Base-by-base conservation (phyloP, 768 basidiomycete species). In the Gyrodon lividus region DNA sequence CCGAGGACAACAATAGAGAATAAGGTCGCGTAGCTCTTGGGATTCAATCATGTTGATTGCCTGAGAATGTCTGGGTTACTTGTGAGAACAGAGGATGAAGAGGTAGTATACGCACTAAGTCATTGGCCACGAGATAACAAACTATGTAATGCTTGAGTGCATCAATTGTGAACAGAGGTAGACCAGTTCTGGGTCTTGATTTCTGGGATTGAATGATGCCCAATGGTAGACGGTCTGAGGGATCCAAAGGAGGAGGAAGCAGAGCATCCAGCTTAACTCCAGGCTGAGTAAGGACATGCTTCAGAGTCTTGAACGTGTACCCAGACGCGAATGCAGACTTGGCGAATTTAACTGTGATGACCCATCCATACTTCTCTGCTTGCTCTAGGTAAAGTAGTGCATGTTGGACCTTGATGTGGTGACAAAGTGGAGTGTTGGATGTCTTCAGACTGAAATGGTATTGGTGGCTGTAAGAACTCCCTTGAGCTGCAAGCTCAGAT, bases 31-130 rank as follows among this genome's bases (percentile, higher is more conserved):
- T 9, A 52, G 38, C 13, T 51, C 33, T 2, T 20, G 43, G 17
- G 30, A 51, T 38, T 51, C 19, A 2, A 51, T 22, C 35, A 38
- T n/a, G 8, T 20, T 51, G 3, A 51, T 51, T 10, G 50, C 31
- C 50, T 51, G 33, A 47, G 31, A 10, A 35, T 31, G 30, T 31
- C 12, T 10, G 10, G 30, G 30, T 31, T 13, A 31, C 2, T 31
- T 31, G 30, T 37, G 31, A 38, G 24, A n/a, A 16, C 44, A 26
- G 13, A 20, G 4, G 28, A 22, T 23, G 46, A 47, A 2, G 30
- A 31, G 30, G 30, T 37, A 37, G 35, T 17, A 19, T 37, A 37
- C 35, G 16, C 12, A 17, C 35, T 6, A n/a, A 19, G 35, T 37
- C 35, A 37, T 37, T 19, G n/a, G 35, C 35, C 16, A 37, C n/a